Percentiles rank a stretch among this genome's conserved stretches.
phyloP scores from a whole-genome alignment of 73 alveolate genomes.

The Tetrahymena thermophila region DNA sequence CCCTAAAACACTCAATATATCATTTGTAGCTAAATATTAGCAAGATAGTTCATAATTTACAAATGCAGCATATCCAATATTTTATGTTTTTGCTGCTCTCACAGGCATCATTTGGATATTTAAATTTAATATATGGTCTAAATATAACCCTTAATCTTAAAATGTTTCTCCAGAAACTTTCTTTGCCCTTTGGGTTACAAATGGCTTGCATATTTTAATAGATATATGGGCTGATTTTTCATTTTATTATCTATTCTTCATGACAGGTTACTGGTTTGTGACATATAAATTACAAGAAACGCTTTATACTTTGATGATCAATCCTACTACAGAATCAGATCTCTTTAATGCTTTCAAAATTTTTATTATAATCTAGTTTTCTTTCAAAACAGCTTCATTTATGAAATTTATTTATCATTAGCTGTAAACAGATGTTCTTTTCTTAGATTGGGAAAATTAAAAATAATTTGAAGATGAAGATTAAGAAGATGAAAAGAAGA shows the following conservation, averaged over 20 bases:
- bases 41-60: not conserved
- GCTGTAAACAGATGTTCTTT: constrained; percentile 63
- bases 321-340: constrained; percentile 32
- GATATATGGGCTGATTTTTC: constrained; percentile 69
- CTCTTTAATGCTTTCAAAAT: constrained; percentile 65
- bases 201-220: constrained; percentile 41
- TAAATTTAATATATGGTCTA: constrained; percentile 67
- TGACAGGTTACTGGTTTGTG: constrained; percentile 81
- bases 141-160: constrained; percentile 55
- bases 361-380: constrained; percentile 66
- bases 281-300: constrained; percentile 76
- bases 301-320: constrained; percentile 72
- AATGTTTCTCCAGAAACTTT: constrained; percentile 36
- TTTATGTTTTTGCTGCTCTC: not conserved
- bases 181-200: constrained; percentile 30
- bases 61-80: not conserved
- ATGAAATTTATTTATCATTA: constrained; percentile 57
- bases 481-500: constrained; percentile 10
- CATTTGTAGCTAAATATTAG: not conserved
- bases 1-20: not conserved
- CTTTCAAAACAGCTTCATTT: constrained; percentile 54
- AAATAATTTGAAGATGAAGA: constrained; percentile 46
- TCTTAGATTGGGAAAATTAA: constrained; percentile 93
- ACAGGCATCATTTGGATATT: constrained; percentile 46
- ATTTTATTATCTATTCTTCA: constrained; percentile 77